These are phyloP conservation scores for Auricularia sp. DNA, from an alignment of 768 basidiomycete species.

Conservation along the genomic window DNA sequence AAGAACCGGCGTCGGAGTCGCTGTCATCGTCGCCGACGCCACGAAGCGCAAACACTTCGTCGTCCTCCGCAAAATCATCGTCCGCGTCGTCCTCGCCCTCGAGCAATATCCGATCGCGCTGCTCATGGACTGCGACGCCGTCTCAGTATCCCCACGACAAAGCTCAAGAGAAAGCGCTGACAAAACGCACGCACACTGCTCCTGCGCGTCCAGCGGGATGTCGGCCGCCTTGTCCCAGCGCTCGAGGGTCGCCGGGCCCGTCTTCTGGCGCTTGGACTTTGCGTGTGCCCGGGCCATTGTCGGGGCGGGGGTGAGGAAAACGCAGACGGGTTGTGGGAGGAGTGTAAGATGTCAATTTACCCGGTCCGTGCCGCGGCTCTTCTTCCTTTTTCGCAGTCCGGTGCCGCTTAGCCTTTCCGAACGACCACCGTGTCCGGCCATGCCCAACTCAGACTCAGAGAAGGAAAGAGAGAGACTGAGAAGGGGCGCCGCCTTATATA, in stretches of 20 bases:
- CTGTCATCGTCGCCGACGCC: slow-evolving; percentile 35
- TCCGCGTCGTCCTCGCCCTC: slow-evolving; percentile 51
- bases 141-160: background rate
- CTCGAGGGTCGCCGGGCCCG: background rate
- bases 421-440: too few relatives aligned
- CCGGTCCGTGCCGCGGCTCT: too few relatives aligned
- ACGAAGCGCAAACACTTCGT: slow-evolving; percentile 70
- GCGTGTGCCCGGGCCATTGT: too few relatives aligned
- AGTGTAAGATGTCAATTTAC: too few relatives aligned
- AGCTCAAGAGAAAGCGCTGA: background rate
- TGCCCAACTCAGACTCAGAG: too few relatives aligned
- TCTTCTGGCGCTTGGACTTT: background rate
- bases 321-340: too few relatives aligned
- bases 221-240: background rate
- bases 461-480: too few relatives aligned
- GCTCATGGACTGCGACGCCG: slow-evolving; percentile 49
- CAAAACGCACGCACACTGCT: background rate
- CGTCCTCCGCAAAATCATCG: slow-evolving; percentile 37
- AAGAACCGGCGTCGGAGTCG: slow-evolving; percentile 34
- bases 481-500: too few relatives aligned
- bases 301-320: too few relatives aligned
- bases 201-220: background rate
- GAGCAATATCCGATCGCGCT: slow-evolving; percentile 67
- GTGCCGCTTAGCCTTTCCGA: too few relatives aligned
- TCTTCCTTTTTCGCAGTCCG: too few relatives aligned